phyloP scores from a whole-genome alignment of 257 asterid genomes.

The Osmanthus fragrans region DNA sequence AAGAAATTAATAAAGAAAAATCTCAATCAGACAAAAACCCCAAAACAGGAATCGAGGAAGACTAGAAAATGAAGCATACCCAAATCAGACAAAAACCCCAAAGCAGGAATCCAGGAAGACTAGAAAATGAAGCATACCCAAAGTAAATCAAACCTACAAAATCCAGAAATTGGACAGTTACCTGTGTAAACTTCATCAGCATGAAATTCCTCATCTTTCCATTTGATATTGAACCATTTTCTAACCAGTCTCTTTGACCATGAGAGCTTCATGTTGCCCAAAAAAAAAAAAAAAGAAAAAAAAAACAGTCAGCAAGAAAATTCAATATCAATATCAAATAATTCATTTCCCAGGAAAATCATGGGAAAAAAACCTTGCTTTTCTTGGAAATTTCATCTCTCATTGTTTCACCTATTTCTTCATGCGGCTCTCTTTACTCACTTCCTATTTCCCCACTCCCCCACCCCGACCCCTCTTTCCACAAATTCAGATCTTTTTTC shows the following conservation, averaged over 20 bases:
- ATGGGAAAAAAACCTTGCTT: conserved; percentile 58
- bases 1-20: background rate
- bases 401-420: conserved; percentile 75
- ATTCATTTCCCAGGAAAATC: background rate
- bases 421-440: conserved; percentile 48
- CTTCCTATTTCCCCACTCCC: background rate
- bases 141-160: background rate
- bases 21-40: conserved; percentile 6
- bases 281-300: conserved; percentile 15
- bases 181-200: conserved; percentile 78
- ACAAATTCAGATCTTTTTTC: background rate
- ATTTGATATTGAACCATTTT: conserved; percentile 84
- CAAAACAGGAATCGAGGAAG: conserved; percentile 10
- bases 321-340: background rate
- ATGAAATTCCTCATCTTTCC: conserved; percentile 65
- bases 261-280: conserved; percentile 64
- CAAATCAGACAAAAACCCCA: too few species aligned
- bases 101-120: conserved; percentile 15
- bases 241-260: conserved; percentile 87
- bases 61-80: conserved; percentile 13
- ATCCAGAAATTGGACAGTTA: conserved; percentile 30
- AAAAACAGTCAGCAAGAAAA: conserved; percentile 38
- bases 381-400: conserved; percentile 77
- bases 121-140: conserved; percentile 12
- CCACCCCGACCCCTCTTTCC: background rate